These are phyloP conservation scores for Trichothecium roseum DNA, from an alignment of 2,329 filamentous ascomycete genomes.

Conservation along the genomic window DNA sequence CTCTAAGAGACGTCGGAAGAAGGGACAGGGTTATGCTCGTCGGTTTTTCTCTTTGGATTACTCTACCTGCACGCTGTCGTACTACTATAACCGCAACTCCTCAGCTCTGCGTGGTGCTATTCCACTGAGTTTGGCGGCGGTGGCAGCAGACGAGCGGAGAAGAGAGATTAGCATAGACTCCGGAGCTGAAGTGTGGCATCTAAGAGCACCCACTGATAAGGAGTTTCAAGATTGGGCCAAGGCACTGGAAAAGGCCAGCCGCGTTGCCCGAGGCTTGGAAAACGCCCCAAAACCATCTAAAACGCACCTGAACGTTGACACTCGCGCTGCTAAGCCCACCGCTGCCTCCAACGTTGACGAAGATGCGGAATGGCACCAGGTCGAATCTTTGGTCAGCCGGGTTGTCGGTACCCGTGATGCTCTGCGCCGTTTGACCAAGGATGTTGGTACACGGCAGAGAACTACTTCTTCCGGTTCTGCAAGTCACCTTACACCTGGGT, in stretches of 20 bases:
- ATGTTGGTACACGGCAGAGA: conserved; percentile 49
- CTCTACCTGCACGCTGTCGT: conserved; percentile 86
- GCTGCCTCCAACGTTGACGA: conserved; percentile 40
- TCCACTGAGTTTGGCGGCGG: conserved; percentile 79
- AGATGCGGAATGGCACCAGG: conserved; percentile 75
- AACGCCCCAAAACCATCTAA: conserved; percentile 13
- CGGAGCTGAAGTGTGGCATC: conserved; percentile 92
- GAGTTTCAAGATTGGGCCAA: conserved; percentile 84
- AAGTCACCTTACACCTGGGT: conserved; percentile 29
- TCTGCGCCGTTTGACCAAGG: conserved; percentile 73
- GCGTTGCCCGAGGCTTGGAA: conserved; percentile 47
- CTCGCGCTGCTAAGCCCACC: conserved; percentile 13
- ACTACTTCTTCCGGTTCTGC: not conserved
- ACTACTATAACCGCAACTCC: conserved; percentile 91
- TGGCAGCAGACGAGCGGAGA: conserved; percentile 78
- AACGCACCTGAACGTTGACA: conserved; percentile 14
- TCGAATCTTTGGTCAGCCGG: conserved; percentile 76
- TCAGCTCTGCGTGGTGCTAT: conserved; percentile 88
- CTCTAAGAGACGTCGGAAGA: conserved; percentile 84
- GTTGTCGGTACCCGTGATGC: conserved; percentile 84
- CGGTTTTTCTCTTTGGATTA: conserved; percentile 96
- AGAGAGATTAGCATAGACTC: conserved; percentile 95
- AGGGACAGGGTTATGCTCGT: conserved; percentile 84
- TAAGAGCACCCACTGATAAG: conserved; percentile 69
- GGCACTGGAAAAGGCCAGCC: conserved; percentile 74